phyloP scores from a whole-genome alignment of 176 grass and related monocot species.

The Carex myosuroides region DNA sequence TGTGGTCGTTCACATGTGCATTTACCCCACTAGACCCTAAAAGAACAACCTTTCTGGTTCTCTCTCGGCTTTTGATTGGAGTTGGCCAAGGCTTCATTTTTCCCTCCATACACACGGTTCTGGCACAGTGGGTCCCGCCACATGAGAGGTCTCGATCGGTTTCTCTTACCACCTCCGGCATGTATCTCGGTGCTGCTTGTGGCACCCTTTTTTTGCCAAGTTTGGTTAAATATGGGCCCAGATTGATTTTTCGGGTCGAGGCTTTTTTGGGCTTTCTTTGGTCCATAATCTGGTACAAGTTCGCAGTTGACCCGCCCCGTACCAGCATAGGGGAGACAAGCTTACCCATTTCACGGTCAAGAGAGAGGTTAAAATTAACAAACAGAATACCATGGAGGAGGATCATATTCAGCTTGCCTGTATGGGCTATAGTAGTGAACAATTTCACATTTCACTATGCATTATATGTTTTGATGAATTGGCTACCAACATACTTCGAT shows the following conservation, averaged over 20 bases:
- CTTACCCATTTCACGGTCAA: constrained; percentile 45
- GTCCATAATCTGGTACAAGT: constrained; percentile 72
- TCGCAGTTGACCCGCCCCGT: constrained; percentile 56
- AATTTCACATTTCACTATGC: constrained; percentile 97
- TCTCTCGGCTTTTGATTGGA: constrained; percentile 69
- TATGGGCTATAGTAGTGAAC: constrained; percentile 74
- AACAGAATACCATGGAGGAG: constrained; percentile 61
- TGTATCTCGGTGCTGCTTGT: constrained; percentile 87
- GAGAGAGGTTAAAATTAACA: constrained; percentile 44
- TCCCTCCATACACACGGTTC: constrained; percentile 78
- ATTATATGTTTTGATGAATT: constrained; percentile 83
- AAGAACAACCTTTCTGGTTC: constrained; percentile 32
- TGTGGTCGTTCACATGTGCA: constrained; percentile 81
- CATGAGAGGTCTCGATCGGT: constrained; percentile 78
- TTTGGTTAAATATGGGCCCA: constrained; percentile 56
- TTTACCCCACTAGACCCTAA: constrained; percentile 64
- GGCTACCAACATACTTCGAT: constrained; percentile 84
- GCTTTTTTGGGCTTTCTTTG: constrained; percentile 55
- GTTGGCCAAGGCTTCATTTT: constrained; percentile 84
- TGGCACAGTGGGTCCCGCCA: constrained; percentile 79
- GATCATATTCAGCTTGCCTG: constrained; percentile 69
- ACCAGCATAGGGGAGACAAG: constrained; percentile 38
- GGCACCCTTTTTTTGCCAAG: constrained; percentile 68
- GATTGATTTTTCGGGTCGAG: constrained; percentile 64
- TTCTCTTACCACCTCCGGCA: constrained; percentile 76